These are phyloP conservation scores for Fusarium sp. DNA, from an alignment of 2,329 filamentous ascomycete species.

Conservation along the genomic window DNA sequence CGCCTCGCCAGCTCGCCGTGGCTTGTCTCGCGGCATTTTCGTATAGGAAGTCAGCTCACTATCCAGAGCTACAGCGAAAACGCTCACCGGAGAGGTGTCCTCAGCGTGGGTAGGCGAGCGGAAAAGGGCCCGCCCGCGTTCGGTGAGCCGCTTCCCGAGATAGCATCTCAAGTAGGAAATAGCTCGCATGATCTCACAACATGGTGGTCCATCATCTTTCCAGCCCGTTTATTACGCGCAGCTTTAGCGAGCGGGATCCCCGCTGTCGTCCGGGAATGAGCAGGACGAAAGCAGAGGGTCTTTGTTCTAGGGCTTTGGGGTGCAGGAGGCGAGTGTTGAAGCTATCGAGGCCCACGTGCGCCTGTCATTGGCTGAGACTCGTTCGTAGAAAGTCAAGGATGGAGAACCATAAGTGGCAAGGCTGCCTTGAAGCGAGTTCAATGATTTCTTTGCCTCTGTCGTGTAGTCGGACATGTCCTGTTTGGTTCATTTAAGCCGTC, in stretches of 20 bases:
- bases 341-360: slow-evolving; percentile 1
- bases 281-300: neutral
- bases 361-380: neutral
- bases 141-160: neutral
- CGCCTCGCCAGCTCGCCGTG: too few relatives aligned
- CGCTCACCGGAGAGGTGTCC: neutral
- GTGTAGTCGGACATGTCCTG: neutral
- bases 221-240: neutral
- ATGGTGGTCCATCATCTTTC: neutral
- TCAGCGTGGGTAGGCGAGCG: neutral
- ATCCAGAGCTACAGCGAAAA: neutral
- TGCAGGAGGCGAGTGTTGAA: neutral
- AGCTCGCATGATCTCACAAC: neutral
- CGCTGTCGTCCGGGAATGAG: neutral
- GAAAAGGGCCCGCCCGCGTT: neutral
- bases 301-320: neutral
- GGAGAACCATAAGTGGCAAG: neutral
- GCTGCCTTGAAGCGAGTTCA: neutral
- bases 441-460: neutral
- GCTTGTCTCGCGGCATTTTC: neutral
- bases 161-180: neutral
- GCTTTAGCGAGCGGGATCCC: neutral
- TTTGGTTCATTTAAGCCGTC: neutral
- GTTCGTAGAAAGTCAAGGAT: neutral
- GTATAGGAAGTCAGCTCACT: neutral